A percentile compares a stretch with the other conserved stretches of the same genome.
Conservation (phyloP, 1,139 yeast species). For the Hyphopichia burtonii region DNA sequence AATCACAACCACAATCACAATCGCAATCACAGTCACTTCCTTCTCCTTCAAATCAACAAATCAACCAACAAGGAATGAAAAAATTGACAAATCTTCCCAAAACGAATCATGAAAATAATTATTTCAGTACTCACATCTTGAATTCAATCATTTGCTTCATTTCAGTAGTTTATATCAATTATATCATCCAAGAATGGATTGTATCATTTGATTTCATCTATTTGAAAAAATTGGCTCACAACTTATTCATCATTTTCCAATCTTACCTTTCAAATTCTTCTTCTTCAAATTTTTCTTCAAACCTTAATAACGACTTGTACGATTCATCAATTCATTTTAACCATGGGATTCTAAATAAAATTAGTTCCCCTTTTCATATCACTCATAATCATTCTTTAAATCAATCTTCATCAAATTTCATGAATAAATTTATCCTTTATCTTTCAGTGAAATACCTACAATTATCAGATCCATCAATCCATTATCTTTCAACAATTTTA, state of each 20-base stretch:
- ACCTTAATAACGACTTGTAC: neutral
- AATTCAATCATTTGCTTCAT: constrained; percentile 30
- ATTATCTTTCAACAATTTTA: constrained; percentile 4
- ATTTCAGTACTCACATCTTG: constrained; percentile 19
- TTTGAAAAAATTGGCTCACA: neutral
- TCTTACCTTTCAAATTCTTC: neutral
- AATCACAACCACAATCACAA: neutral
- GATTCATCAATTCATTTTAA: neutral
- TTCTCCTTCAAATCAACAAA: too few species aligned
- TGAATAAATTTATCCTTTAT: constrained; percentile 9
- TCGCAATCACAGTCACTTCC: neutral
- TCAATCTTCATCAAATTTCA: constrained; percentile 14
- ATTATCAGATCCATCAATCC: constrained; percentile 6
- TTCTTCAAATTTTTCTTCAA: neutral
- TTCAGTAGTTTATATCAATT: constrained; percentile 29
- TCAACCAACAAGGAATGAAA: neutral
- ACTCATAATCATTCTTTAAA: constrained; percentile 13
- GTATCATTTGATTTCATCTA: neutral
- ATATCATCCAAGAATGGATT: constrained; percentile 15
- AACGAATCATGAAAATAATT: constrained; percentile 16
- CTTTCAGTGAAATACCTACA: constrained; percentile 8
- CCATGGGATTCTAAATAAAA: neutral
- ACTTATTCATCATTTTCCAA: neutral
- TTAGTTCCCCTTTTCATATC: constrained; percentile 1
- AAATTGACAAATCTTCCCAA: constrained; percentile 1